phyloP scores from a whole-genome alignment of 2,329 filamentous ascomycete species.

The Diplodia intermedia region DNA sequence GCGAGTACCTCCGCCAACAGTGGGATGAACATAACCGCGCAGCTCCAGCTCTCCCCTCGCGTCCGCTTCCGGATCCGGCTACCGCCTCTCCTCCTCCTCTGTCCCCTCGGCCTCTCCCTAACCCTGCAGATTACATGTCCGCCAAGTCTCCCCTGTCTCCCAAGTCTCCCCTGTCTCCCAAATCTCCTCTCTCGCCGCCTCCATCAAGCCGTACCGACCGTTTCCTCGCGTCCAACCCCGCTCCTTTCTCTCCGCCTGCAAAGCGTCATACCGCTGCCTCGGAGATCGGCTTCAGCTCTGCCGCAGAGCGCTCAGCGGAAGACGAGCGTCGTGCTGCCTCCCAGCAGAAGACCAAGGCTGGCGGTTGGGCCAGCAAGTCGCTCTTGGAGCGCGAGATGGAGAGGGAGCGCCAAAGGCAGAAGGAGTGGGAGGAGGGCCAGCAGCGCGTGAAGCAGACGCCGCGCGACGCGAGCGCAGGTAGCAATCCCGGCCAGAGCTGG shows the following conservation, averaged over 20 bases:
- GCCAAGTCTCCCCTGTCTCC: slow-evolving; percentile 29
- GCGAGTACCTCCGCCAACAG: slow-evolving; percentile 67
- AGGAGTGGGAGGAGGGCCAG: slow-evolving; percentile 81
- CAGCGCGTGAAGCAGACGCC: slow-evolving; percentile 65
- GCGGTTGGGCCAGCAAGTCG: slow-evolving; percentile 70
- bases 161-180: not conserved
- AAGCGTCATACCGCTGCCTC: slow-evolving; percentile 61
- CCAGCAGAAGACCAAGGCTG: slow-evolving; percentile 67
- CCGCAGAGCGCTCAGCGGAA: slow-evolving; percentile 64
- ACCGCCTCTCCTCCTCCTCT: slow-evolving; percentile 27
- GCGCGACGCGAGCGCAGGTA: slow-evolving; percentile 64
- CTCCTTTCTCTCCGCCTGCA: slow-evolving; percentile 57
- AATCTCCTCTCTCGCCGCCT: slow-evolving; percentile 36
- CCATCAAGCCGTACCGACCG: slow-evolving; percentile 62
- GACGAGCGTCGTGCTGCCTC: slow-evolving; percentile 59
- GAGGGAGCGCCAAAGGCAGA: slow-evolving; percentile 75
- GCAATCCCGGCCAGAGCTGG: slow-evolving; percentile 74
- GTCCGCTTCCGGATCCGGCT: slow-evolving; percentile 57
- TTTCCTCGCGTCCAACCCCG: slow-evolving; percentile 63
- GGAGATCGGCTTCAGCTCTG: slow-evolving; percentile 52
- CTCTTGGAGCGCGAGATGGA: slow-evolving; percentile 83
- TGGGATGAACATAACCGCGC: slow-evolving; percentile 55
- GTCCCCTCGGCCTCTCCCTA: slow-evolving; percentile 42
- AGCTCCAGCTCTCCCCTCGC: slow-evolving; percentile 46
- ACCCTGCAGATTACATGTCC: slow-evolving; percentile 40